Base-by-base conservation (phyloP, 1,284 basidiomycete species). In the Coriolopsis trogii region DNA sequence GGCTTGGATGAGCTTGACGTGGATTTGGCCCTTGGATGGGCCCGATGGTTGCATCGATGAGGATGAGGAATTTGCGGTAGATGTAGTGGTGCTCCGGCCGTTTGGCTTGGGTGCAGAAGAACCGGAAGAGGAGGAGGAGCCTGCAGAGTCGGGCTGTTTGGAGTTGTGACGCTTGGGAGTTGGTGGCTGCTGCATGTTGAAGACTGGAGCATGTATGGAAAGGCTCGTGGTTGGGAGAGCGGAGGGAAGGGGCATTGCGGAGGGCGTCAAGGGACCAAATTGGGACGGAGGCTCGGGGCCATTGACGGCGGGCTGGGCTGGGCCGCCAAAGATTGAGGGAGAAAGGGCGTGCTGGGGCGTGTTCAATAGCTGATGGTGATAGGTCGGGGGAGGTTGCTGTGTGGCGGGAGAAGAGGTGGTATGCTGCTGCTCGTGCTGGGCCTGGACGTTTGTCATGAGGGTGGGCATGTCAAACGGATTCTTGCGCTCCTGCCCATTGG, bases 1-100 rank as follows among this genome's bases (percentile, higher is more conserved):
- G 4, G 93, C 97, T 55, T 89, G 86, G 70, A 99, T 93, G 68
- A 99, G 84, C 74, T 98, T 98, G 73, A 99, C 89, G 63, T 93
- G 92, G 50, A 99, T 87, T 75, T 88, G 93, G 64, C 88, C 97
- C 69, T 78, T 85, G 58, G 85, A 84, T 28, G 69, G 61, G 37
- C 63, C 65, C 24, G 69, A 62, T 41, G 63, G 16, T 37, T 59
- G 59, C 48, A 56, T 54, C 36, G 63, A 55, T 47, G 57, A 52
- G 33, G 53, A 59, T 46, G 49, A 46, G 56, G 48, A 40, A 49
- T 38, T 50, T 8, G 47, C 21, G n/a, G 47, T 39, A 28, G 43
- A 39, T 23, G 44, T 37, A 49, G 61, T 28, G 58, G 68, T 44
- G 44, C 62, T 64, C 45, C 60, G 53, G 26, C 67, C 58, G 23